Base-by-base conservation (phyloP, 345 rosid genomes). In the Aethionema arabicum region DNA sequence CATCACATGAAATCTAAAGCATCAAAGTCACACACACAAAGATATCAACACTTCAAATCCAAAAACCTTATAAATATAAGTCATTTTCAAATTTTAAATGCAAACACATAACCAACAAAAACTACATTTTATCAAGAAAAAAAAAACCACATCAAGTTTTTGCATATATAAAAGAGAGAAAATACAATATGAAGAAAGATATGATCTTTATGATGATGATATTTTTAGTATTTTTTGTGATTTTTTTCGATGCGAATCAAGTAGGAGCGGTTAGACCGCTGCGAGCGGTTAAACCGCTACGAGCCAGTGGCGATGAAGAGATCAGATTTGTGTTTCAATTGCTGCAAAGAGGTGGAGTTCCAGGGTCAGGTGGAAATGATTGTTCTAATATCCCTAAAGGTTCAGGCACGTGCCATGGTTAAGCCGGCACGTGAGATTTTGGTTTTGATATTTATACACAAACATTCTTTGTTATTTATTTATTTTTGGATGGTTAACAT, bases 251-350 rank as follows among this genome's bases (percentile, higher is more conserved):
- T 14, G 12, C 53, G 7, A 50, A 64, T 48, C 64, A 63, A 56
- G 74, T 63, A n/a, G 7, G 64, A 63, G 74, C 69, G 1, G 64
- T 59, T 70, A 70, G 74, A 53, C 69, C 61, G 35, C 46, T 60
- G n/a, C 11, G 64, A 63, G 74, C 69, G 1, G 64, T 59, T 70
- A 70, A 69, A 53, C 69, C 61, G 35, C 46, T 60, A 4, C 73
- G 36, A 60, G 27, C 53, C 35, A 27, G 44, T 13, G 59, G 53
- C 33, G 2, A 21, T 21, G 27, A 21, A 21, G 56, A 70, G 53
- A 70, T 70, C 32, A 11, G 14, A 10, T 42, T 63, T n/a, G 69
- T 70, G 53, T 56, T 70, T 12, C 74, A 70, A 69, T 49, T 56
- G 40, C 40, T 70, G 16, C 74, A 63, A 56, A 56, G 38, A 2